phyloP scores from a whole-genome alignment of 306 rosid genomes.

The Cicer arietinum region DNA sequence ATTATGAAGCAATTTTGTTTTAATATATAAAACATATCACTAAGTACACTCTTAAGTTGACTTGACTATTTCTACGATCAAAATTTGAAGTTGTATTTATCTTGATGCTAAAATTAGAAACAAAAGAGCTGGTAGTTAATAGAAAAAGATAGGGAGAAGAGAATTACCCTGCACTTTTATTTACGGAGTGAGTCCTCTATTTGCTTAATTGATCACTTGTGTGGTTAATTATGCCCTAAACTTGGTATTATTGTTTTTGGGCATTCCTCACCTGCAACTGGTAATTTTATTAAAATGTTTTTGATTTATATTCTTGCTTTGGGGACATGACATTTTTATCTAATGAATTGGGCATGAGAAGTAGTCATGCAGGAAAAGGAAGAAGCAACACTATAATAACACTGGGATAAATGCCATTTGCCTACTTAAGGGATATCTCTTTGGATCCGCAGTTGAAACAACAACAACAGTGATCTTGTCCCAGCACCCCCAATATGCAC shows the following conservation, averaged over 20 bases:
- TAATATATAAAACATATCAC: background rate
- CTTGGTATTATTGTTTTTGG: background rate
- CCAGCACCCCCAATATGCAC: no score
- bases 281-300: background rate
- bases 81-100: slow-evolving; percentile 4
- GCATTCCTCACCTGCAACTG: background rate
- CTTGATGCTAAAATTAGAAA: slow-evolving; percentile 25
- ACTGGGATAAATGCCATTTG: slow-evolving; percentile 24
- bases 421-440: slow-evolving; percentile 86
- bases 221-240: background rate
- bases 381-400: background rate
- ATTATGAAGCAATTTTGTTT: background rate
- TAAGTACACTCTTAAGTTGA: slow-evolving; percentile 27
- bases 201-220: background rate
- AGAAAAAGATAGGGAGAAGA: background rate
- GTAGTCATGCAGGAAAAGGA: slow-evolving; percentile 57
- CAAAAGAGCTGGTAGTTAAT: background rate
- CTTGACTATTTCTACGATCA: slow-evolving; percentile 3
- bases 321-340: background rate
- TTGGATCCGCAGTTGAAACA: slow-evolving; percentile 74
- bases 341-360: slow-evolving; percentile 41
- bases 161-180: background rate
- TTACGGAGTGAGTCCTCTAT: background rate
- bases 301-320: background rate
- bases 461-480: background rate